Evolutionary conservation across 2,329 filamentous ascomycete genomes (phyloP).

Genomic region (Fusarium sp.): DNA sequence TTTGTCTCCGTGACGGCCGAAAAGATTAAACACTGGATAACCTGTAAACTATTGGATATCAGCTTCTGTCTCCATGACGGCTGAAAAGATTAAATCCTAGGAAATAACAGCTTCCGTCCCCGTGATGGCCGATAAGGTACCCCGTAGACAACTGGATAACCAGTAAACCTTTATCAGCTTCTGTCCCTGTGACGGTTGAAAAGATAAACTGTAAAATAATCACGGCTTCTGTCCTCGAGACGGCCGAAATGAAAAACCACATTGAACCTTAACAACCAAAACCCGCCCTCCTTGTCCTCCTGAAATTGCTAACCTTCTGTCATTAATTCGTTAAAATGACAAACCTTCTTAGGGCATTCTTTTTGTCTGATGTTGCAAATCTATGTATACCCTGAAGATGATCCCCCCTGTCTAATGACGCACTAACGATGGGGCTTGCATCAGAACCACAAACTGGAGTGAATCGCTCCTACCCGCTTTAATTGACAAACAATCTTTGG

Average conservation of each 20-base stretch:
- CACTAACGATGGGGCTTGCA: conserved; percentile 10
- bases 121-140: no score
- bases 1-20: background rate
- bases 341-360: background rate
- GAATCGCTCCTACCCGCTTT: background rate
- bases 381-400: background rate
- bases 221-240: background rate
- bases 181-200: background rate
- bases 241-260: background rate
- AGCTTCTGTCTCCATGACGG: no score
- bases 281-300: background rate
- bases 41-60: background rate
- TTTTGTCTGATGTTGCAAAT: background rate
- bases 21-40: background rate
- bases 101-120: no score
- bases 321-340: background rate
- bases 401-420: background rate
- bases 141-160: no score
- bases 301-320: background rate
- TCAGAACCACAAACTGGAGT: background rate
- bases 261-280: background rate
- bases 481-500: conserved; percentile 14
- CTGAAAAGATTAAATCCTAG: background rate
- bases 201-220: background rate
- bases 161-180: background rate